Percentiles rank a stretch among this genome's conserved stretches.
phyloP scores from a whole-genome alignment of 1,284 basidiomycete genomes.

The Ceratobasidium sp. region DNA sequence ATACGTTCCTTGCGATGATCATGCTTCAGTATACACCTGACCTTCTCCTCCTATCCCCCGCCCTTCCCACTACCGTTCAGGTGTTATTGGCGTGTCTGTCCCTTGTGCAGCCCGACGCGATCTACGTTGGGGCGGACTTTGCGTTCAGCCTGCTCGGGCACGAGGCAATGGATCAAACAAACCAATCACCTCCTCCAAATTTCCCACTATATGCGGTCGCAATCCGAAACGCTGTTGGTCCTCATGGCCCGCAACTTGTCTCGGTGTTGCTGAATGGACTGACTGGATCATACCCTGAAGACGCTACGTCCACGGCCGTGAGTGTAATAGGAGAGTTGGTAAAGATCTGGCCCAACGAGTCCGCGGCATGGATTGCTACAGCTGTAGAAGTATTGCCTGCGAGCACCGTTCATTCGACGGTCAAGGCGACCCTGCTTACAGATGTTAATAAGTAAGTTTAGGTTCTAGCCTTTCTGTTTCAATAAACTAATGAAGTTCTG shows the following conservation, averaged over 20 bases:
- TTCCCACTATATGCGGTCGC: slow-evolving; percentile 70
- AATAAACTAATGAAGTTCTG: slow-evolving; percentile 51
- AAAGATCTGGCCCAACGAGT: slow-evolving; percentile 70
- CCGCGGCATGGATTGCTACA: slow-evolving; percentile 76
- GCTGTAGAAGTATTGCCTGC: slow-evolving; percentile 77
- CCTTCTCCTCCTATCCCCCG: slow-evolving; percentile 78
- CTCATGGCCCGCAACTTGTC: slow-evolving; percentile 80
- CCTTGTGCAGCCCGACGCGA: slow-evolving; percentile 81
- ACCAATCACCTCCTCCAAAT: slow-evolving; percentile 57
- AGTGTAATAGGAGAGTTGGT: slow-evolving; percentile 80
- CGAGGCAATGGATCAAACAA: slow-evolving; percentile 63
- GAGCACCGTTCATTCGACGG: slow-evolving; percentile 68
- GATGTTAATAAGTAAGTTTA: slow-evolving; percentile 75
- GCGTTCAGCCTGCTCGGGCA: slow-evolving; percentile 79
- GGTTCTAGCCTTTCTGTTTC: not conserved
- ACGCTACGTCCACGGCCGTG: slow-evolving; percentile 77
- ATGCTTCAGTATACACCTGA: slow-evolving; percentile 76
- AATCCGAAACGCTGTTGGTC: slow-evolving; percentile 74
- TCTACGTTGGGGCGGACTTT: slow-evolving; percentile 84
- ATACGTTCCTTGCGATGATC: slow-evolving; percentile 82
- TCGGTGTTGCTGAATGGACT: slow-evolving; percentile 79
- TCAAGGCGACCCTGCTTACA: slow-evolving; percentile 78
- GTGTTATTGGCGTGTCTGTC: slow-evolving; percentile 80
- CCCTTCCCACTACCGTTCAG: slow-evolving; percentile 79
- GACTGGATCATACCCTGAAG: slow-evolving; percentile 89